Conservation (phyloP, 2,329 filamentous ascomycete genomes). For the Tolypocladium ovalisporum region DNA sequence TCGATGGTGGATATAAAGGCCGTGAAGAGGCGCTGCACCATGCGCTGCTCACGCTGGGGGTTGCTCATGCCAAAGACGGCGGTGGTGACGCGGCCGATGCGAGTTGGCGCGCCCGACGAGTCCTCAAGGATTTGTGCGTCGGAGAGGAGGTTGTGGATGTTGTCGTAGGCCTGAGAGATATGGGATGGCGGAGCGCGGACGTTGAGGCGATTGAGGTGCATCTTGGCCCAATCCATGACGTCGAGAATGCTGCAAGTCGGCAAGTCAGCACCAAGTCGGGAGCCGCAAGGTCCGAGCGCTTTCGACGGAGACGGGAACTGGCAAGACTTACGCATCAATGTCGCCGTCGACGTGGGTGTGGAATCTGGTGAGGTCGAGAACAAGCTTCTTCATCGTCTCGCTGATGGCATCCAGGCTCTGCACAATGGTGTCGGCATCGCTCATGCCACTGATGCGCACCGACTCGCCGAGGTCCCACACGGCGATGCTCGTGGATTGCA, state of each 20-base stretch:
- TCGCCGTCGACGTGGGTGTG: constrained; percentile 91
- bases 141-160: constrained; percentile 68
- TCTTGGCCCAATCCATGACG: constrained; percentile 92
- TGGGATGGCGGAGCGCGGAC: constrained; percentile 43
- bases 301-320: not conserved
- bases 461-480: constrained; percentile 94
- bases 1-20: constrained; percentile 82
- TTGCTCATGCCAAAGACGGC: constrained; percentile 70
- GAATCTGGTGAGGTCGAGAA: constrained; percentile 79
- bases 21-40: constrained; percentile 72
- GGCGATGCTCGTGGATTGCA: constrained; percentile 84
- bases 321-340: constrained; percentile 59
- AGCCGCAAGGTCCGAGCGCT: not conserved
- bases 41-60: constrained; percentile 68
- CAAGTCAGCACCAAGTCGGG: not conserved
- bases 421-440: constrained; percentile 76
- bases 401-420: constrained; percentile 75
- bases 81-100: constrained; percentile 57
- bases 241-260: constrained; percentile 57
- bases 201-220: constrained; percentile 65
- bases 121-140: constrained; percentile 50
- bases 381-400: constrained; percentile 74
- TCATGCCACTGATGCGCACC: constrained; percentile 82
- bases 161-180: constrained; percentile 66
- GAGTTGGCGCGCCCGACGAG: constrained; percentile 45